phyloP scores from a whole-genome alignment of 140 eudicot genomes.

The Flaveria floridana region DNA sequence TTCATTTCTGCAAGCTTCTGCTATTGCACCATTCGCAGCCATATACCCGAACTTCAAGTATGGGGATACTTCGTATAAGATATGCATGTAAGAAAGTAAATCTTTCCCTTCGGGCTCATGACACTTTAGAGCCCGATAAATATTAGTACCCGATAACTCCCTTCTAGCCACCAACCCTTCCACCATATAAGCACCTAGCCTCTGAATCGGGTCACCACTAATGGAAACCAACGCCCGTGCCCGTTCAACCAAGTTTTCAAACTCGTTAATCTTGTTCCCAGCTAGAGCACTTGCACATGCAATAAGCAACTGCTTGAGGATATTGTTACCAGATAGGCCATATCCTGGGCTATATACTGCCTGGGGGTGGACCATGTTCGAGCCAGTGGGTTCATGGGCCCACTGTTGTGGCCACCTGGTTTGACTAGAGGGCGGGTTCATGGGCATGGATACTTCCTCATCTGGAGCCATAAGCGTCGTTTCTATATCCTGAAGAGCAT shows the following conservation, averaged over 20 bases:
- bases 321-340: conserved; percentile 33
- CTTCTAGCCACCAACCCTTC: conserved; percentile 87
- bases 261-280: conserved; percentile 50
- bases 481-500: conserved; percentile 70
- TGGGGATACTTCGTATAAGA: conserved; percentile 81
- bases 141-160: conserved; percentile 66
- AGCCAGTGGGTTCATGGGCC: conserved; percentile 41
- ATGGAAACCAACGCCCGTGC: conserved; percentile 62
- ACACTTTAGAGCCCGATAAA: conserved; percentile 59
- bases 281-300: conserved; percentile 77
- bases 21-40: conserved; percentile 96
- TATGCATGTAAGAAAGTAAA: conserved; percentile 81
- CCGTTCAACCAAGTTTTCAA: conserved; percentile 49
- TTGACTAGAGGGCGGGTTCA: conserved; percentile 40
- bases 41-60: conserved; percentile 87
- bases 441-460: conserved; percentile 46
- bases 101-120: conserved; percentile 75
- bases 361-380: conserved; percentile 34
- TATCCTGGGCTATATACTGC: conserved; percentile 35
- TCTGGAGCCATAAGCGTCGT: conserved; percentile 72
- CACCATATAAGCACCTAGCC: conserved; percentile 88
- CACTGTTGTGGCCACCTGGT: conserved; percentile 43
- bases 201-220: conserved; percentile 79
- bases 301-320: conserved; percentile 59
- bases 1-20: conserved; percentile 79